Percentiles rank a stretch among this genome's conserved stretches.
These are phyloP conservation scores for Guadua angustifolia DNA, from an alignment of 176 grass and related monocot genomes.

Conservation along the genomic window DNA sequence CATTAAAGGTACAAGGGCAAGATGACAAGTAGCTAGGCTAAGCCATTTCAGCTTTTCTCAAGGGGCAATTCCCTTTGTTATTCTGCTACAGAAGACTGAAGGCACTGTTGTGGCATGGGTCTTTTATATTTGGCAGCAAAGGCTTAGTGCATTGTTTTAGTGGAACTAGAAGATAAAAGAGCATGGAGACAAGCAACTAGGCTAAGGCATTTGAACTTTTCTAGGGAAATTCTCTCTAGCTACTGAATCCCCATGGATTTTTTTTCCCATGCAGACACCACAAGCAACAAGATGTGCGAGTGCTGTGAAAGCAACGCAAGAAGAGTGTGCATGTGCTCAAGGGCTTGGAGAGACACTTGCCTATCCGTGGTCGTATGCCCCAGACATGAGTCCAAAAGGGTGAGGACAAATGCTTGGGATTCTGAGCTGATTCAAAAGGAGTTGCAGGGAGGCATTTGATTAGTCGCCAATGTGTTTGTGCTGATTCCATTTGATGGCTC, in stretches of 20 bases:
- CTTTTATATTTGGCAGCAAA: slow-evolving; percentile 47
- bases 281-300: slow-evolving; percentile 50
- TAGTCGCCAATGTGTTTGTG: neutral
- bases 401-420: slow-evolving; percentile 55
- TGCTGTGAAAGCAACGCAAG: slow-evolving; percentile 29
- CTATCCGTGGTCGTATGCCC: slow-evolving; percentile 58
- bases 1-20: slow-evolving; percentile 52
- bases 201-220: slow-evolving; percentile 61
- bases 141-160: slow-evolving; percentile 43
- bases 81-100: slow-evolving; percentile 26
- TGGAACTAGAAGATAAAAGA: slow-evolving; percentile 44
- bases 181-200: slow-evolving; percentile 47
- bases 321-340: slow-evolving; percentile 46
- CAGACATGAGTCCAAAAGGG: slow-evolving; percentile 57
- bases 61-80: slow-evolving; percentile 57
- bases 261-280: slow-evolving; percentile 51
- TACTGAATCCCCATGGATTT: slow-evolving; percentile 38
- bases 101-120: slow-evolving; percentile 1
- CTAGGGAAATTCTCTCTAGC: slow-evolving; percentile 56
- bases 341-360: slow-evolving; percentile 39
- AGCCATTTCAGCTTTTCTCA: slow-evolving; percentile 56
- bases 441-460: slow-evolving; percentile 32
- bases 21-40: slow-evolving; percentile 57
- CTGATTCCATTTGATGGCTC: slow-evolving; percentile 42
- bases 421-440: slow-evolving; percentile 59